phyloP scores from a whole-genome alignment of 371 early-diverging fungal genomes.

The Mucor velutinosus region DNA sequence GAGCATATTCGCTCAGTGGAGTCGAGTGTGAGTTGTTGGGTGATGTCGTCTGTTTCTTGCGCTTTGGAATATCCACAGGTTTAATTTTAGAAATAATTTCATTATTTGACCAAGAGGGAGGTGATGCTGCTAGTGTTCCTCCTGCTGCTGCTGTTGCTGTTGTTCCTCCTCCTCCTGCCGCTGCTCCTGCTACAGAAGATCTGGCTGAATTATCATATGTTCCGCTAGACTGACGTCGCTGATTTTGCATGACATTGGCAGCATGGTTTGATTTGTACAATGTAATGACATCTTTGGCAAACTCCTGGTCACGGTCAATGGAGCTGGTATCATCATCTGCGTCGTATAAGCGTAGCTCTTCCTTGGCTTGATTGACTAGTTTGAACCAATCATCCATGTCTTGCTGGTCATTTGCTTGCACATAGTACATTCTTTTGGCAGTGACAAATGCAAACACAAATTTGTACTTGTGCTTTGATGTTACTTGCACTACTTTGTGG shows the following conservation, averaged over 20 bases:
- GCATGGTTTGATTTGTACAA: slow-evolving; percentile 41
- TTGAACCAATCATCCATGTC: slow-evolving; percentile 76
- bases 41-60: background rate
- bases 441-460: slow-evolving; percentile 82
- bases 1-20: slow-evolving; percentile 30
- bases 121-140: background rate
- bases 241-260: slow-evolving; percentile 14
- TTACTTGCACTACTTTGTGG: slow-evolving; percentile 75
- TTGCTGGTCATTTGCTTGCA: slow-evolving; percentile 66
- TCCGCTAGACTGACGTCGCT: slow-evolving; percentile 21
- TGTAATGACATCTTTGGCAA: slow-evolving; percentile 45
- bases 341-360: slow-evolving; percentile 44
- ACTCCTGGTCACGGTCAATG: slow-evolving; percentile 50
- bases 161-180: too few species aligned
- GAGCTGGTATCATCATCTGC: slow-evolving; percentile 53
- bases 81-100: slow-evolving; percentile 7
- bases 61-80: slow-evolving; percentile 24
- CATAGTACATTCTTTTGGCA: slow-evolving; percentile 71
- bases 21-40: slow-evolving; percentile 6
- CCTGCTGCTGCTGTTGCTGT: background rate
- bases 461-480: slow-evolving; percentile 60
- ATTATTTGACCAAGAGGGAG: background rate
- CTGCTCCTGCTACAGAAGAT: background rate
- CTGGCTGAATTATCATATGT: slow-evolving; percentile 8
- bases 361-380: slow-evolving; percentile 57